phyloP scores from a whole-genome alignment of 805 yeast genomes.

The Candida tallmaniae region DNA sequence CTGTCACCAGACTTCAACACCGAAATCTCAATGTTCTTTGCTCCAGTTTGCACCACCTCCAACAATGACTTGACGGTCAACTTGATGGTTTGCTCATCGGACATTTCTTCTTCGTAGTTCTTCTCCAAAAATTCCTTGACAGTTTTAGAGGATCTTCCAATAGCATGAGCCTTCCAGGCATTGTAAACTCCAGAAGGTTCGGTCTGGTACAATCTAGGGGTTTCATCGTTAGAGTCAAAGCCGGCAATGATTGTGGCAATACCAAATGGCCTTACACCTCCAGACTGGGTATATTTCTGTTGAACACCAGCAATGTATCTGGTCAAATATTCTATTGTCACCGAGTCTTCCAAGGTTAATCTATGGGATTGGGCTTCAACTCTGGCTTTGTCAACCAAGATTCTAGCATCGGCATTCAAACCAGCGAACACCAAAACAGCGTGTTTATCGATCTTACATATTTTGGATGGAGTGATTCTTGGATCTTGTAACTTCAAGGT shows the following conservation, averaged over 20 bases:
- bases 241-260: conserved; percentile 94
- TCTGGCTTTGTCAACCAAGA: conserved; percentile 90
- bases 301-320: conserved; percentile 97
- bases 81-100: conserved; percentile 67
- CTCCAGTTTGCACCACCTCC: conserved; percentile 98
- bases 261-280: conserved; percentile 98
- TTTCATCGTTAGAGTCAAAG: conserved; percentile 78
- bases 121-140: conserved; percentile 94
- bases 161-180: conserved; percentile 97
- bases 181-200: conserved; percentile 97
- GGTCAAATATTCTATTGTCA: conserved; percentile 84
- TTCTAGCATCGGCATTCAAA: conserved; percentile 95
- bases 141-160: conserved; percentile 92
- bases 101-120: conserved; percentile 62
- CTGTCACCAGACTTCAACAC: conserved; percentile 69
- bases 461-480: conserved; percentile 91
- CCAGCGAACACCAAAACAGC: conserved; percentile 94
- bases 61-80: conserved; percentile 82
- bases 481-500: conserved; percentile 95
- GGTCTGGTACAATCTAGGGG: conserved; percentile 85
- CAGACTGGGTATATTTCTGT: conserved; percentile 94
- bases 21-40: conserved; percentile 90
- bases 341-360: conserved; percentile 92
- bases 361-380: conserved; percentile 95
- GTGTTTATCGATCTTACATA: conserved; percentile 86